Evolutionary conservation across 2,329 filamentous ascomycete genomes (phyloP), one percentile per base, ranked within the genome.

Genomic region (Sporothrix luriei): DNA sequence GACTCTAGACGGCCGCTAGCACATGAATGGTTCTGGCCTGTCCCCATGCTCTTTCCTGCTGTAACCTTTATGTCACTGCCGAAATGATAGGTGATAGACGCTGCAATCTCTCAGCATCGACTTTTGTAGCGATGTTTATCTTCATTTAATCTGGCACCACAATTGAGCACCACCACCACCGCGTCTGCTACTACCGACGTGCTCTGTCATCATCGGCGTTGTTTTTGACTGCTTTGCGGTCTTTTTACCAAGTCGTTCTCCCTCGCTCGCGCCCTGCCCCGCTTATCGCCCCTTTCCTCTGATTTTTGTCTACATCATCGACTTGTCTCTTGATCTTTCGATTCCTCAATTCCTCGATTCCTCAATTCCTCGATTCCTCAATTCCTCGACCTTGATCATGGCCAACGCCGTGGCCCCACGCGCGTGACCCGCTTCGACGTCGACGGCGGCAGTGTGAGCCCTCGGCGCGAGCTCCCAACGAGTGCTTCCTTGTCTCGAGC

Each of bases 51-150:
- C n/a, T 9, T 26, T 21, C 57, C 33, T 9, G 33, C 6, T 7
- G 33, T 33, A 9, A 7, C 57, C 33, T 62, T 46, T 62, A n/a
- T 38, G 57, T 62, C 55, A 61, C 55, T 61, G 55, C 40, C 38
- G 11, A 61, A 61, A 38, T 21, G 33, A 61, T 19, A 61, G 57
- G n/a, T 46, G 55, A 61, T 61, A 43, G n/a, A 26, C 33, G 13
- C 16, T 4, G 29, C 29, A 40, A 13, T 21, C 55, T 14, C 9
- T 52, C n/a, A 24, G 13, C 16, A 5, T 43, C 55, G 54, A 38
- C 14, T 48, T 19, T 1, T 6, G 43, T 48, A 13, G 33, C 16
- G 14, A 33, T 6, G 5, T 33, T 33, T 33, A 6, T 33, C 33
- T 33, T 6, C 6, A 33, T 33, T 49, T n/a, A 7, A 38, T n/a